Evolutionary conservation across 768 basidiomycete genomes (phyloP), one percentile per base, ranked within the genome.

Genomic region (Suillus subaureus): DNA sequence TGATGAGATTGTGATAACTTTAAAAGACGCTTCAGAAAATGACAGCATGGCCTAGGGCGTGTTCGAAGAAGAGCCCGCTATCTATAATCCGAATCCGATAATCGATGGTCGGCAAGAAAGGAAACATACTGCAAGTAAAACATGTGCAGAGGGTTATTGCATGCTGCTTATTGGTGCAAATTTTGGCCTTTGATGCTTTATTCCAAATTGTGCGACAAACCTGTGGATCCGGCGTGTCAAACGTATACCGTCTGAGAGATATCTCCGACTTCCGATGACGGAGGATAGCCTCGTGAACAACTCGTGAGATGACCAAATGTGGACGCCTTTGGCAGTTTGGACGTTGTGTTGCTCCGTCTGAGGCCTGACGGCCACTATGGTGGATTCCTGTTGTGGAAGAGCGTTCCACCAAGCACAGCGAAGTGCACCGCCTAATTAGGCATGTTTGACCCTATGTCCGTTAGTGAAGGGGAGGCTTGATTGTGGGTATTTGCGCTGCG

Each of bases 1-100:
- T 11, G 58, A 60, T 60, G 23, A 60, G 57, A 60, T 60, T 60
- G 57, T 60, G 57, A 60, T 21, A 60, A 60, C 58, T 42, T 60
- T 26, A 60, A 60, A 58, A 42, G 18, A 40, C 23, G 58, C 26
- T 21, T 40, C 40, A 28, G 8, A 56, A 23, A 23, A 57, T 57
- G 37, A 39, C 37, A 57, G 57, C 57, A 58, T 58, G 57, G 26
- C 39, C 40, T 28, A 21, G 39, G 39, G 58, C 58, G 39, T 60
- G 58, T 40, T 42, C 39, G 39, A 58, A 40, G 58, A 40, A 60
- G 58, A 33, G 54, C 21, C 16, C 31, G 26, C 26, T 60, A 60
- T 58, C 57, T 9, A 26, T 18, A 31, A 54, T 55, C 54, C 54
- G 54, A 55, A 55, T 55, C 33, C 31, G 58, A 60, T 60, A 42